Conservation (phyloP, 306 rosid species). For the Nissolia schottii region DNA sequence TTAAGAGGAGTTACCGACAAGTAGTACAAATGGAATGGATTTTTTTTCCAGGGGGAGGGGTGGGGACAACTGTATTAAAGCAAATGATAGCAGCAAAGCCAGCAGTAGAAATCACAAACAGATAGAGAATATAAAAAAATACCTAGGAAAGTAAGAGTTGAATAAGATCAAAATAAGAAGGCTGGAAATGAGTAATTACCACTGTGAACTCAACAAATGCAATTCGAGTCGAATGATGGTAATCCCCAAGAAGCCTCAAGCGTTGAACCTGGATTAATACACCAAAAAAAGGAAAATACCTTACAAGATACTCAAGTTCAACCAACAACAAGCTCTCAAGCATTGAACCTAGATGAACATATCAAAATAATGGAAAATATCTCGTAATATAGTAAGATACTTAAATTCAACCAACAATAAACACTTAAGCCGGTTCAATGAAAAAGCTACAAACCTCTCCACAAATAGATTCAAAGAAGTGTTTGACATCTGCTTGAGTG, state of each 20-base stretch:
- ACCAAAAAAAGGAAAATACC: conserved; percentile 14
- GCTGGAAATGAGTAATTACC: conserved; percentile 42
- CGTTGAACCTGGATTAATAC: conserved; percentile 68
- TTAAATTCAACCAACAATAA: conserved; percentile 14
- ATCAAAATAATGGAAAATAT: not conserved
- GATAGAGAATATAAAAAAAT: not conserved
- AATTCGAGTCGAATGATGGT: conserved; percentile 95
- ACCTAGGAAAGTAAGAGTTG: not conserved
- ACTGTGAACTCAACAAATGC: conserved; percentile 85
- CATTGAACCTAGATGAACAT: conserved; percentile 49
- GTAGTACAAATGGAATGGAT: not conserved
- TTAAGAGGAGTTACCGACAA: not conserved
- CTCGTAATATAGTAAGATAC: conserved; percentile 8
- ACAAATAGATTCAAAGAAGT: conserved; percentile 85
- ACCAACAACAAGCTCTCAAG: conserved; percentile 30
- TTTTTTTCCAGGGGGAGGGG: not conserved
- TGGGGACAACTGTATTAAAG: not conserved
- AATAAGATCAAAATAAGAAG: not conserved
- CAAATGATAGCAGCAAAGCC: conserved; percentile 7
- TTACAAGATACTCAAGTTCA: conserved; percentile 10
- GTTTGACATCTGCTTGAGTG: conserved; percentile 91
- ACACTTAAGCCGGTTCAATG: not conserved
- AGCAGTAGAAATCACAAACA: conserved; percentile 4
- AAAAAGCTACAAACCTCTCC: conserved; percentile 78
- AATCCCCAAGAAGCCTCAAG: conserved; percentile 94